A percentile compares a stretch with the other conserved stretches of the same genome.
phyloP scores from a whole-genome alignment of 257 asterid species.

The Solanum arcanum region DNA sequence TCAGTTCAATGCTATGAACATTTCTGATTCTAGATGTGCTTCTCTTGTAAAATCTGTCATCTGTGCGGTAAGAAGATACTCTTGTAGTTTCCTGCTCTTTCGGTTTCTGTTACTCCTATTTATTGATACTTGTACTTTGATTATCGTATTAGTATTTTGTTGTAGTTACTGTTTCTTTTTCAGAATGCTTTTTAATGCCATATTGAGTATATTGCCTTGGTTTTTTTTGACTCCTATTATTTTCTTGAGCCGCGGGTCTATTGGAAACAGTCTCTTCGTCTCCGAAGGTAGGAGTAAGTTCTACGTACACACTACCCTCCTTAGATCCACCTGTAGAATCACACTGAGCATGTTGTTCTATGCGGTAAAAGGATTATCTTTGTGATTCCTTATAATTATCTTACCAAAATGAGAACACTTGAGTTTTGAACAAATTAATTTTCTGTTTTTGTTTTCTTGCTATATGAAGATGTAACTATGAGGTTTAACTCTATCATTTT shows the following conservation, averaged over 20 bases:
- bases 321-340: not conserved
- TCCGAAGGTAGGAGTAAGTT: not conserved
- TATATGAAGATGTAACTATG: not conserved
- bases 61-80: constrained; percentile 49
- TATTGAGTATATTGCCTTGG: not conserved
- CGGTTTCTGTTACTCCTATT: not conserved
- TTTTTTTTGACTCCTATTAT: not conserved
- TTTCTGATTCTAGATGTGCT: constrained; percentile 64
- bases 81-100: not conserved
- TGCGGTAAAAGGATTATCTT: constrained; percentile 30
- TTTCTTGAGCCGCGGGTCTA: not conserved
- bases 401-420: not conserved
- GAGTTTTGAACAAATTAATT: not conserved
- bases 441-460: not conserved
- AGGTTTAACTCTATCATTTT: not conserved
- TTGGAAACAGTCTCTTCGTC: not conserved
- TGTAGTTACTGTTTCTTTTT: not conserved
- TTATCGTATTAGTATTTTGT: not conserved
- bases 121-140: not conserved
- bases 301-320: not conserved
- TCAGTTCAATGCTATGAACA: constrained; percentile 42
- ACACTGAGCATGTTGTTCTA: not conserved
- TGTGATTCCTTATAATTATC: not conserved
- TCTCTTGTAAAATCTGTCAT: constrained; percentile 55
- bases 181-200: not conserved